phyloP scores from a whole-genome alignment of 2,329 filamentous ascomycete species.

The Cladosporium sp. region DNA sequence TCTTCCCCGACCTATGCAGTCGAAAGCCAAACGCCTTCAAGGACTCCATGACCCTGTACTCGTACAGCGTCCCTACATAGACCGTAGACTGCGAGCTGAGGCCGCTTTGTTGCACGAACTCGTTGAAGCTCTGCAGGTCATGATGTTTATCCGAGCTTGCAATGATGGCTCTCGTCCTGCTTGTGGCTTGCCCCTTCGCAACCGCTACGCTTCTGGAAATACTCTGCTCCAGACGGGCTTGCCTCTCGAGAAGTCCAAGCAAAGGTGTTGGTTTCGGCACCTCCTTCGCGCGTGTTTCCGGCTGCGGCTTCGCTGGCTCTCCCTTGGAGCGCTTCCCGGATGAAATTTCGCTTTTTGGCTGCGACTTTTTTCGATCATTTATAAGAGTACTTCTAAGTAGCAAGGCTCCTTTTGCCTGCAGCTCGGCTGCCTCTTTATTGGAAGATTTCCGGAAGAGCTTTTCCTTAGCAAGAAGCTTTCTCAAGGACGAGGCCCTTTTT shows the following conservation, averaged over 20 bases:
- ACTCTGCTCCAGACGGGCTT: constrained; percentile 7
- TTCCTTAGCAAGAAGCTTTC: too few relatives aligned
- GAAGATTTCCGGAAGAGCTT: too few relatives aligned
- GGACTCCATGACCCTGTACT: constrained; percentile 58
- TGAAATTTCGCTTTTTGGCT: too few relatives aligned
- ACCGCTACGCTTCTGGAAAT: neutral
- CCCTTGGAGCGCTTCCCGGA: neutral
- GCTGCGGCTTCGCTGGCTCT: neutral
- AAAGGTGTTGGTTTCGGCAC: neutral
- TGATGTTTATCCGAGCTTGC: constrained; percentile 44
- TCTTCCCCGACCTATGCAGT: constrained; percentile 59
- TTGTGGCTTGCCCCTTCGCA: neutral
- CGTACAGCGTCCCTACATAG: constrained; percentile 69
- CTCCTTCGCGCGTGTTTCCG: neutral
- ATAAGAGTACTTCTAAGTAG: too few relatives aligned
- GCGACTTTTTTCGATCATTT: neutral
- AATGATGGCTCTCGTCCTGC: neutral
- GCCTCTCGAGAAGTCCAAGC: constrained; percentile 1
- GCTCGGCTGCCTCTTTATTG: too few relatives aligned
- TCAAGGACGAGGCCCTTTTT: too few relatives aligned
- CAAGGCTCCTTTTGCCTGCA: too few relatives aligned
- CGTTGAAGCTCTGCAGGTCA: constrained; percentile 58
- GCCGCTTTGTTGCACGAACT: constrained; percentile 53
- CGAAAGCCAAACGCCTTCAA: constrained; percentile 58
- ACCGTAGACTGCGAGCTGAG: constrained; percentile 53